These are phyloP conservation scores for Astrephomene gubernaculifera DNA, from an alignment of 139 green algal genomes.

Conservation along the genomic window DNA sequence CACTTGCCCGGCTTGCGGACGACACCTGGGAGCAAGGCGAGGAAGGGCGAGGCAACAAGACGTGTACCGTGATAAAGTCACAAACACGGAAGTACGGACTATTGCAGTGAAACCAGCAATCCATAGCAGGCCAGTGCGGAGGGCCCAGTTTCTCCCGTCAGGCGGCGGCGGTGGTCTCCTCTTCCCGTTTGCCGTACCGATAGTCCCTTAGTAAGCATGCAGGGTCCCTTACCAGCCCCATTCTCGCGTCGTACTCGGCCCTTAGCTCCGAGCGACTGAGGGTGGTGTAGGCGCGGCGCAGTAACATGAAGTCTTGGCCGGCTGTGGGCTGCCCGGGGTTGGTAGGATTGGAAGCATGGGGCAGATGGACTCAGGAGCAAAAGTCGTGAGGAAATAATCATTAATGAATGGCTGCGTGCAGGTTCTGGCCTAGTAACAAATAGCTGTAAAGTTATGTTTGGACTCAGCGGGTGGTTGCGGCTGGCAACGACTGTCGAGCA, in stretches of 20 bases:
- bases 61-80: too few relatives aligned
- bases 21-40: too few relatives aligned
- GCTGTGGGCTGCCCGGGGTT: conserved; percentile 3
- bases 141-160: background rate
- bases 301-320: conserved; percentile 30
- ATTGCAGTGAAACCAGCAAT: too few relatives aligned
- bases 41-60: too few relatives aligned
- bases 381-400: too few relatives aligned
- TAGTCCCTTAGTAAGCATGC: background rate
- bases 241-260: conserved; percentile 33
- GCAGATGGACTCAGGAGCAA: background rate
- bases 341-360: background rate
- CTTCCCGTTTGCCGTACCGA: background rate
- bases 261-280: conserved; percentile 25
- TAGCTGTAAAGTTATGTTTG: background rate
- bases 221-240: conserved; percentile 24
- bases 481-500: background rate
- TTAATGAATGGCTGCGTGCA: too few relatives aligned
- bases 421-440: too few relatives aligned
- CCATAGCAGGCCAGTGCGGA: background rate
- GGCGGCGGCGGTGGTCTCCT: too few relatives aligned
- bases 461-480: background rate
- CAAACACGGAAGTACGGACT: too few relatives aligned
- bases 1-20: background rate
- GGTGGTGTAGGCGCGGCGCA: conserved; percentile 33